Percentiles rank a stretch among this genome's conserved stretches.
phyloP scores from a whole-genome alignment of 371 early-diverging fungal genomes.

The Mucor lusitanicus region DNA sequence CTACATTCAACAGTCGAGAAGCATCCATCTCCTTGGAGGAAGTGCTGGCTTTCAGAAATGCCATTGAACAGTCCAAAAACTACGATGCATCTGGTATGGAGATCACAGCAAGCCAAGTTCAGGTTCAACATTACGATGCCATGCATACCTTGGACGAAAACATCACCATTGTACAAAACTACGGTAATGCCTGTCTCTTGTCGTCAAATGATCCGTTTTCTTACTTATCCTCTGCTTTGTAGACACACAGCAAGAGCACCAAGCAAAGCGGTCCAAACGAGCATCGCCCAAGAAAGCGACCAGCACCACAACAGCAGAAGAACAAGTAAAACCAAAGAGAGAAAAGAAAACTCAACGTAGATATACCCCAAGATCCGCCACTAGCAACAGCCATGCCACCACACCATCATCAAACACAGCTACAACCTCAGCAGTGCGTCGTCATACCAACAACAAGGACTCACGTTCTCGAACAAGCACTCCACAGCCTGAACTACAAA shows the following conservation, averaged over 20 bases:
- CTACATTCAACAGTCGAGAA: conserved; percentile 59
- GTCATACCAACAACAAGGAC: conserved; percentile 8
- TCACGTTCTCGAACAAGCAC: conserved; percentile 26
- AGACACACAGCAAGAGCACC: not conserved
- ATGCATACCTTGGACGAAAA: conserved; percentile 9
- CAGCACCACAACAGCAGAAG: not conserved
- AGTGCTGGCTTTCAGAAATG: conserved; percentile 41
- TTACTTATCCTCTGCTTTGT: not conserved
- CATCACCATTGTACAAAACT: conserved; percentile 31
- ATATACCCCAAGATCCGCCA: conserved; percentile 9
- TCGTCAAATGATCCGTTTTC: too few species aligned
- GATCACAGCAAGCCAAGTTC: not conserved
- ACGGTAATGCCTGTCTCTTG: conserved; percentile 6
- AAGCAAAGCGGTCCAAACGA: not conserved
- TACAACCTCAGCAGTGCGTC: conserved; percentile 3
- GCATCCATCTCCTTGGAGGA: conserved; percentile 59
- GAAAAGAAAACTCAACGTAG: conserved; percentile 11
- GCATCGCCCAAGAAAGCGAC: conserved; percentile 1
- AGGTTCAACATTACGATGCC: conserved; percentile 3
- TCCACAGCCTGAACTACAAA: conserved; percentile 27
- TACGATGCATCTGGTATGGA: conserved; percentile 18
- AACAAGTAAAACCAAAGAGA: conserved; percentile 3
- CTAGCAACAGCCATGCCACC: not conserved
- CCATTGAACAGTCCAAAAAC: conserved; percentile 28
- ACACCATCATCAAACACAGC: not conserved